Evolutionary conservation across 345 rosid species (phyloP).

Genomic region (Eucalyptus erythrocorys): DNA sequence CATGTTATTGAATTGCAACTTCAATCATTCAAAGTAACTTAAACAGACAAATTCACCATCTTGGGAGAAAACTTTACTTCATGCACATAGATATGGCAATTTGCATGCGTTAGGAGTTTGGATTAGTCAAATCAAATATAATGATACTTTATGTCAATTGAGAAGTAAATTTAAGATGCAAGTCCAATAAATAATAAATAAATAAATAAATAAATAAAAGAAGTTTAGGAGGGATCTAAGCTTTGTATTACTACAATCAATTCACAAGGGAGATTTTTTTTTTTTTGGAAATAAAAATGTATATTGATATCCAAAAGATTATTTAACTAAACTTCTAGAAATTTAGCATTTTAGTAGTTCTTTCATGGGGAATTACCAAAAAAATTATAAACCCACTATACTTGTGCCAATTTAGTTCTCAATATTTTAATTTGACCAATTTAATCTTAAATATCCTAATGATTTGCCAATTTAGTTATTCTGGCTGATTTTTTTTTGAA

Average conservation of each 20-base stretch:
- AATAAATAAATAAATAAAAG: no score
- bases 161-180: no score
- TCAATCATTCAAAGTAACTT: background rate
- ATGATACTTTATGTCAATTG: background rate
- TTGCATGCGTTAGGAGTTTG: background rate
- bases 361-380: background rate
- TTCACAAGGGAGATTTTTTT: background rate
- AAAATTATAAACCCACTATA: no score
- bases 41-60: fast-evolving
- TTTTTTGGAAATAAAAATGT: background rate
- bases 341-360: background rate
- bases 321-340: background rate
- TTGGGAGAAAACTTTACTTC: background rate
- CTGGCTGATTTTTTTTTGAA: fast-evolving
- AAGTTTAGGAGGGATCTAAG: background rate
- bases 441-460: no score
- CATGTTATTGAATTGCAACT: fast-evolving
- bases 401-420: no score
- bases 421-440: no score
- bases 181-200: no score
- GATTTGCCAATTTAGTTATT: no score
- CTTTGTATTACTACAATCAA: background rate
- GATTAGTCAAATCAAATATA: background rate
- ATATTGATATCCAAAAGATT: background rate
- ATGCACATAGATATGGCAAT: background rate